phyloP scores from a whole-genome alignment of 371 early-diverging fungal genomes.

The Zopfochytrium polystomum region DNA sequence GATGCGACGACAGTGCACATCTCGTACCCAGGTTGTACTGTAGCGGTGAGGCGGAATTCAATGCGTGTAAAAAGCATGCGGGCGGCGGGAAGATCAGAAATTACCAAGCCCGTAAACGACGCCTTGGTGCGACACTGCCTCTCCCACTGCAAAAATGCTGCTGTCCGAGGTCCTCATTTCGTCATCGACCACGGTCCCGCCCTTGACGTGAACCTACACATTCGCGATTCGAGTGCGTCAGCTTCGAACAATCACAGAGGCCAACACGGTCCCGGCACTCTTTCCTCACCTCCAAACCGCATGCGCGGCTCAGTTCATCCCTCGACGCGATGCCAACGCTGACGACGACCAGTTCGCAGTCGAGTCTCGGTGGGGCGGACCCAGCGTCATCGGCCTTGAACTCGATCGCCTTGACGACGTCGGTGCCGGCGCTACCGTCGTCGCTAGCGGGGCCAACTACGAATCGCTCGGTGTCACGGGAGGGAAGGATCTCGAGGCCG shows the following conservation, averaged over 20 bases:
- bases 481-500: conserved; percentile 32
- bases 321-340: conserved; percentile 61
- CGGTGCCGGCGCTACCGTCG: not conserved
- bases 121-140: conserved; percentile 54
- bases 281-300: too few relatives aligned
- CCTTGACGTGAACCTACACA: conserved; percentile 42
- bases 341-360: conserved; percentile 56
- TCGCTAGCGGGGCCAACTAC: not conserved
- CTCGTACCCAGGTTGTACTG: conserved; percentile 66
- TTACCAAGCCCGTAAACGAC: conserved; percentile 52
- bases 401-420: conserved; percentile 17
- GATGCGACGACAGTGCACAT: too few relatives aligned
- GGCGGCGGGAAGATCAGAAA: conserved; percentile 43
- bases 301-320: conserved; percentile 52
- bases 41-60: too few relatives aligned
- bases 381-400: conserved; percentile 14
- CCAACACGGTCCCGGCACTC: too few relatives aligned
- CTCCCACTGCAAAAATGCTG: conserved; percentile 65
- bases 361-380: conserved; percentile 37
- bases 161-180: conserved; percentile 45
- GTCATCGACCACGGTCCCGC: conserved; percentile 59
- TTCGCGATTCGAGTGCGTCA: too few relatives aligned
- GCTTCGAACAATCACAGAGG: too few relatives aligned
- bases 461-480: conserved; percentile 10
- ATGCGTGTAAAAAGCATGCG: too few relatives aligned